phyloP scores from a whole-genome alignment of 169 alveolate genomes.

The Cyclospora cayetanensis region DNA sequence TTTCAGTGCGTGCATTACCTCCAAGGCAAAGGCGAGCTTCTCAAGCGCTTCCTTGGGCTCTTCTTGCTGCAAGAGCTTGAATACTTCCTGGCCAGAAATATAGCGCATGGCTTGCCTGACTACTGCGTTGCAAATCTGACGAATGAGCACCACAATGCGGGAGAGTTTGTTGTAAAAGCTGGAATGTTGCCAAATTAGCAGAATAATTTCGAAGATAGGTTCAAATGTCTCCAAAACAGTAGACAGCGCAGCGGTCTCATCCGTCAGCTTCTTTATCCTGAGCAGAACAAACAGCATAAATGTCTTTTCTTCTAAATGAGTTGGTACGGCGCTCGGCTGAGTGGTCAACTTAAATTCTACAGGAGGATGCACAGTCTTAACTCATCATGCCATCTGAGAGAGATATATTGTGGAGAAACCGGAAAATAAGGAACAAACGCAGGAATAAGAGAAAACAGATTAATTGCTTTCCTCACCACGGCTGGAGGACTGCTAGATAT shows the following conservation, averaged over 20 bases:
- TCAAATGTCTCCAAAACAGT: constrained; percentile 87
- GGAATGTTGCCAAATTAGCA: constrained; percentile 91
- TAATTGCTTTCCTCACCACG: too few species aligned
- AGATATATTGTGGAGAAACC: too few species aligned
- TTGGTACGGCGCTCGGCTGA: too few species aligned
- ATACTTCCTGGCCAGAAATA: constrained; percentile 89
- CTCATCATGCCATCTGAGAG: too few species aligned
- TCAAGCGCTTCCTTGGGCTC: constrained; percentile 93
- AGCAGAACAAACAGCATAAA: too few species aligned
- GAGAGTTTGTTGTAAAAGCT: constrained; percentile 93
- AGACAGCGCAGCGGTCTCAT: constrained; percentile 88
- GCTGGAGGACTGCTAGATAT: constrained; percentile 84
- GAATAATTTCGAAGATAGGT: constrained; percentile 92
- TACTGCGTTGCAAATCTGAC: constrained; percentile 94
- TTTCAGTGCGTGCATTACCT: too few species aligned
- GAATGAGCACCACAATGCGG: constrained; percentile 91
- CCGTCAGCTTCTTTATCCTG: constrained; percentile 85
- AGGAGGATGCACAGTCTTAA: too few species aligned
- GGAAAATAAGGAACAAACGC: too few species aligned
- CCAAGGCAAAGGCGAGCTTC: constrained; percentile 87
- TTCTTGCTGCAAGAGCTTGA: constrained; percentile 87
- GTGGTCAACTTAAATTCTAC: too few species aligned
- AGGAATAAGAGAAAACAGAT: too few species aligned
- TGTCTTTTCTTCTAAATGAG: not conserved
- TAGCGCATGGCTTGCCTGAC: constrained; percentile 89